Conservation (phyloP, 345 rosid genomes). For the Arabidopsis arenosa region DNA sequence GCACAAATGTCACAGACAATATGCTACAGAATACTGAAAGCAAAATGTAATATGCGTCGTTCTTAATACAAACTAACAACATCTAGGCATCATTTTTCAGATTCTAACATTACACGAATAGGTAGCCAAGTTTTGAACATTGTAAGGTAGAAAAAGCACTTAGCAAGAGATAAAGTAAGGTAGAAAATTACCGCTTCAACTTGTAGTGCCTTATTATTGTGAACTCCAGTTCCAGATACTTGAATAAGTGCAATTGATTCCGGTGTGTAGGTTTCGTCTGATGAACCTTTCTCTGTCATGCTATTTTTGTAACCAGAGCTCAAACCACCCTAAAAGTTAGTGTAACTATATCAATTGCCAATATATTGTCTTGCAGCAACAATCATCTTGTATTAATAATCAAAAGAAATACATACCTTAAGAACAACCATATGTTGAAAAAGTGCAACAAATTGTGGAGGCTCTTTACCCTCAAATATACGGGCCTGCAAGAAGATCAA, state of each 20-base stretch:
- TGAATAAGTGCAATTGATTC: conserved; percentile 82
- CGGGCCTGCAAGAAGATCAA: conserved; percentile 65
- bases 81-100: conserved; percentile 1
- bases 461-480: conserved; percentile 91
- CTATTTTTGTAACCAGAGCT: conserved; percentile 85
- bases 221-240: conserved; percentile 78
- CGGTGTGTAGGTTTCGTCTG: conserved; percentile 71
- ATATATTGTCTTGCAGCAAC: conserved; percentile 22
- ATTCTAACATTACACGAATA: conserved; percentile 8
- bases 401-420: conserved; percentile 74
- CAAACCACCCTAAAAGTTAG: conserved; percentile 77
- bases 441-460: conserved; percentile 91
- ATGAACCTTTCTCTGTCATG: conserved; percentile 64
- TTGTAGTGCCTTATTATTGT: conserved; percentile 80
- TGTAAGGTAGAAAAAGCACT: conserved; percentile 22
- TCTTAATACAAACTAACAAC: conserved; percentile 16
- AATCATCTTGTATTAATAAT: conserved; percentile 22
- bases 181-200: conserved; percentile 72
- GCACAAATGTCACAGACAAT: conserved; percentile 23
- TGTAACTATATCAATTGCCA: conserved; percentile 37
- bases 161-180: conserved; percentile 21
- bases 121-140: conserved; percentile 7
- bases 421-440: conserved; percentile 91
- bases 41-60: conserved; percentile 9
- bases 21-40: conserved; percentile 3